Conservation (phyloP, 1,139 yeast species). For the Geotrichum citri-aurantii region DNA sequence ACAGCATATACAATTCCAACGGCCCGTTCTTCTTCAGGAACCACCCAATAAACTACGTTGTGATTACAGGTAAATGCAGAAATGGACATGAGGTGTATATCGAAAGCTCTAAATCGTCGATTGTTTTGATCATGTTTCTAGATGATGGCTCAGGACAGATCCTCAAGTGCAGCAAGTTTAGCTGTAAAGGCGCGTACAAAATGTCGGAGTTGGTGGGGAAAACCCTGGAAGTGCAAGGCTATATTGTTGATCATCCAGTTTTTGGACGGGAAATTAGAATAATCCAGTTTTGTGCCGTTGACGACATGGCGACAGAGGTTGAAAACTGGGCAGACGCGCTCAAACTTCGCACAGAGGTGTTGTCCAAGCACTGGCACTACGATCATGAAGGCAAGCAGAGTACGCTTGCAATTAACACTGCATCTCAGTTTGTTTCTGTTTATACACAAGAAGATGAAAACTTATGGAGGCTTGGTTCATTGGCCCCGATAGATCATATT, state of each 20-base stretch:
- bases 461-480: conserved; percentile 11
- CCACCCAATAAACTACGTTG: conserved; percentile 29
- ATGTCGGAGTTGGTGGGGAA: conserved; percentile 2
- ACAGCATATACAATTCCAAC: conserved; percentile 6
- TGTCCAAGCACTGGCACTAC: conserved; percentile 22
- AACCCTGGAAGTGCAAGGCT: conserved; percentile 22
- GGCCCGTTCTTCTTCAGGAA: conserved; percentile 28
- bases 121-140: conserved; percentile 2
- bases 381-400: neutral
- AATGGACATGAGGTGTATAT: conserved; percentile 7
- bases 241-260: conserved; percentile 13
- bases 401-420: neutral
- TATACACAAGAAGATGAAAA: conserved; percentile 1
- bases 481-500: conserved; percentile 1
- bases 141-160: conserved; percentile 10
- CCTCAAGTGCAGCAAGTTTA: conserved; percentile 14
- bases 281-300: conserved; percentile 9
- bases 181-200: conserved; percentile 6
- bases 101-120: conserved; percentile 10
- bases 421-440: neutral
- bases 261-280: conserved; percentile 20
- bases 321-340: conserved; percentile 19
- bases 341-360: conserved; percentile 18
- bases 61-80: conserved; percentile 24
- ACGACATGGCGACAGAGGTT: conserved; percentile 14